Conservation (phyloP, 306 rosid species). For the Prosopis cineraria region DNA sequence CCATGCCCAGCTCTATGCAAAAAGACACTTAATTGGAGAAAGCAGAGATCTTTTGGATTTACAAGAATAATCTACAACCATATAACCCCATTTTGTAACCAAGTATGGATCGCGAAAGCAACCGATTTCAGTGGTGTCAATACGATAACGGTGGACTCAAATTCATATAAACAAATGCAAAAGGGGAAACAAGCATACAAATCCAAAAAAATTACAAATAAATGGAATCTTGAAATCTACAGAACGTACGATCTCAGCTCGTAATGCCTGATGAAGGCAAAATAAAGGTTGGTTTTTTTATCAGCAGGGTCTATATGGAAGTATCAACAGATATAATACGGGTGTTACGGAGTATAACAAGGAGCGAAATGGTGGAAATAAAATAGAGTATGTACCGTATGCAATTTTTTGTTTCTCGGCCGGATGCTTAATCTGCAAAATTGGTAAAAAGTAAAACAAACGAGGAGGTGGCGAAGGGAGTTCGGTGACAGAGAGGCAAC, state of each 20-base stretch:
- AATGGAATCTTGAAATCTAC: slow-evolving; percentile 21
- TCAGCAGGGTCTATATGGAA: not conserved
- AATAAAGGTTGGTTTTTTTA: not conserved
- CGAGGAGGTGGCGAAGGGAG: not conserved
- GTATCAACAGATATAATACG: slow-evolving; percentile 27
- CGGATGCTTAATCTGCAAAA: slow-evolving; percentile 33
- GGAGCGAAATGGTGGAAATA: not conserved
- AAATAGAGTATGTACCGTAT: slow-evolving; percentile 4
- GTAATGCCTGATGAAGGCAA: not conserved
- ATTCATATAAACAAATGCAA: slow-evolving; percentile 30
- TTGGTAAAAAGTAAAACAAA: slow-evolving; percentile 19
- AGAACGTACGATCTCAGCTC: slow-evolving; percentile 6
- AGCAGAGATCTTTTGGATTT: slow-evolving; percentile 24
- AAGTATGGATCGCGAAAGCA: slow-evolving; percentile 15
- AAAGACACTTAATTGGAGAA: slow-evolving; percentile 16
- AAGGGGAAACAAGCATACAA: not conserved
- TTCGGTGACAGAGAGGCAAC: slow-evolving; percentile 34
- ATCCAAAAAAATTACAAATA: not conserved
- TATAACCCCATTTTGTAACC: not conserved
- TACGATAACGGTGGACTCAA: slow-evolving; percentile 16
- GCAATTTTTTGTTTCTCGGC: not conserved
- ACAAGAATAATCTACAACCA: slow-evolving; percentile 8
- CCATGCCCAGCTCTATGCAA: slow-evolving; percentile 50
- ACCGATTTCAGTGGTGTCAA: slow-evolving; percentile 12
- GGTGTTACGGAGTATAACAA: not conserved